Base-by-base conservation (phyloP, 1,284 basidiomycete species). In the Moesziomyces aphidis region DNA sequence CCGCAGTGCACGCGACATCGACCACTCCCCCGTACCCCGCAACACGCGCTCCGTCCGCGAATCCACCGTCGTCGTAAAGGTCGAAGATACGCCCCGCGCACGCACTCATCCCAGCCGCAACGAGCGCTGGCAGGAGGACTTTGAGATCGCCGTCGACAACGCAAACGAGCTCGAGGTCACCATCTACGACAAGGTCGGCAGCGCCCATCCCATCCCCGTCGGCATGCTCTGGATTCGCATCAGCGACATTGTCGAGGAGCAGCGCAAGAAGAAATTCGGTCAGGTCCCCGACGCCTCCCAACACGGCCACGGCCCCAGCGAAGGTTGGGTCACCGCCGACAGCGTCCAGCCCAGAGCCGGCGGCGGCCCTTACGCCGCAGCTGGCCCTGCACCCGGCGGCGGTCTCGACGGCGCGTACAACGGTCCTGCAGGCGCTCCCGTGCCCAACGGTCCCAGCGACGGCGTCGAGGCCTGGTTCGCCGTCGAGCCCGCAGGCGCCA, bases 151-250 rank as follows among this genome's bases (percentile, higher is more conserved):
- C 1, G 93, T 99, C 53, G 96, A 98, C 87, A 98, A 97, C 85
- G 95, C 95, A 39, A 98, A 96, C 85, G 97, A 99, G 88, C 93
- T 98, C 58, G 97, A 99, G 86, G 91, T 99, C 51, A 94, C 94
- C 17, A 90, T 99, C 26, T 97, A 95, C 81, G 97, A 99, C 86
- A 94, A 94, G 78, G 90, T 93, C 77, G 85, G 85, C 70, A 93
- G 94, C 68, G 86, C 87, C 13, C 89, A 93, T 77, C 90, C 93
- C 1, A 89, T 93, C 7, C 96, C 96, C 42, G 95, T 99, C 72
- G 97, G 97, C 45, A 89, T 99, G 82, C 88, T 98, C 21, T 99
- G 97, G 97, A 90, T 99, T 74, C 90, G 93, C 73, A 92, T 99
- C 76, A 94, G 90, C 78, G 97, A 99, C 85, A 88, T 99, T 31